Percentiles rank a stretch among this genome's conserved stretches.
Evolutionary conservation across 2,329 filamentous ascomycete species (phyloP).

Genomic region (Thelonectria rubi): DNA sequence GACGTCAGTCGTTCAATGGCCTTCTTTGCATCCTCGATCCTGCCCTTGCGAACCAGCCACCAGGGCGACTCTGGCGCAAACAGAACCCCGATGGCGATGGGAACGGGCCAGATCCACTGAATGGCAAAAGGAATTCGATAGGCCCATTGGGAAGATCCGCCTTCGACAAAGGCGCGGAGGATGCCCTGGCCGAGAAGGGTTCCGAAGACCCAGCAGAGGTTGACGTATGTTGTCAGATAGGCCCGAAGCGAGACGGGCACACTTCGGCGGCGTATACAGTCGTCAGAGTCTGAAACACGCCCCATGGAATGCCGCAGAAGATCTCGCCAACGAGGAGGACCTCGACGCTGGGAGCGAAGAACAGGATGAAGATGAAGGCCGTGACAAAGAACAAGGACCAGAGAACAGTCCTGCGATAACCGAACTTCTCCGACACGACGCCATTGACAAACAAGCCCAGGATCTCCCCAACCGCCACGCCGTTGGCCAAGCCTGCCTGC

Average conservation of each 20-base stretch:
- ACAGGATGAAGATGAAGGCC: constrained; percentile 53
- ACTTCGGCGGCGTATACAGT: constrained; percentile 55
- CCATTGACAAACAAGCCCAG: constrained; percentile 56
- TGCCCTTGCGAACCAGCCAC: neutral
- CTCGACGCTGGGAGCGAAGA: constrained; percentile 42
- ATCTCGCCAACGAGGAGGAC: constrained; percentile 54
- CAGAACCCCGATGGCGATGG: constrained; percentile 14
- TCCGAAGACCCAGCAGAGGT: constrained; percentile 10
- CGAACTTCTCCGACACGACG: constrained; percentile 52
- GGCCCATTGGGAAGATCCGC: constrained; percentile 29
- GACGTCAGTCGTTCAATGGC: neutral
- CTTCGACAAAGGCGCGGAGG: constrained; percentile 41
- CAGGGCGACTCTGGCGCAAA: neutral
- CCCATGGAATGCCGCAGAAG: constrained; percentile 53
- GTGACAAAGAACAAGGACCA: constrained; percentile 48
- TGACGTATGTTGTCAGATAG: constrained; percentile 45
- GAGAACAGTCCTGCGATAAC: constrained; percentile 54
- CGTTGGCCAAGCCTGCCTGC: constrained; percentile 56
- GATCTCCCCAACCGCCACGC: constrained; percentile 53
- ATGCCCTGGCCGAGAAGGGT: constrained; percentile 2
- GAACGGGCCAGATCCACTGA: constrained; percentile 38
- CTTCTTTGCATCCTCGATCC: neutral
- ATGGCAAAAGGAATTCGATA: constrained; percentile 41
- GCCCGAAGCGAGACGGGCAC: constrained; percentile 45
- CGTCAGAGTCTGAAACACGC: constrained; percentile 51